Evolutionary conservation across 1,284 basidiomycete genomes (phyloP).

Genomic region (Tilletia setariae): DNA sequence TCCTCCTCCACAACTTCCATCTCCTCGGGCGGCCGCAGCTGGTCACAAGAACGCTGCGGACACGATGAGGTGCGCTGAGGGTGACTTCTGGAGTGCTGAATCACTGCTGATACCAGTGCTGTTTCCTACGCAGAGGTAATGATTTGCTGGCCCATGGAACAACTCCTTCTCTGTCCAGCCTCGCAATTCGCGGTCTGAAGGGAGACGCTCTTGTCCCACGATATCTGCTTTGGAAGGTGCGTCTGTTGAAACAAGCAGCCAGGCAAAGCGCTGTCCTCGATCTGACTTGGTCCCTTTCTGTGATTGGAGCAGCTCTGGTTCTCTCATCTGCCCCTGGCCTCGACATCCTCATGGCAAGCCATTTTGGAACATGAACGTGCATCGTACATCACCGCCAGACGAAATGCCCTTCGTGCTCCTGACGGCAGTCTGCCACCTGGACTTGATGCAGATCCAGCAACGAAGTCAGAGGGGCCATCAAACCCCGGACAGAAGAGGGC

Average conservation of each 20-base stretch:
- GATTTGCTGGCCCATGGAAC: too few species aligned
- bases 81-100: too few species aligned
- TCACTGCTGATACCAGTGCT: too few species aligned
- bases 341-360: slow-evolving; percentile 7
- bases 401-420: slow-evolving; percentile 16
- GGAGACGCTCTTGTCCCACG: not conserved
- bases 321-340: slow-evolving; percentile 14
- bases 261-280: not conserved
- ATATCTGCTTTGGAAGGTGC: slow-evolving; percentile 8
- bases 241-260: not conserved
- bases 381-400: not conserved
- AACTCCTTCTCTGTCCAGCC: not conserved
- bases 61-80: too few species aligned
- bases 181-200: slow-evolving; percentile 7
- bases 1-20: too few species aligned
- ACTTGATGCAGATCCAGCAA: slow-evolving; percentile 12
- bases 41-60: too few species aligned
- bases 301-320: not conserved
- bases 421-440: slow-evolving; percentile 19
- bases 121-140: too few species aligned
- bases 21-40: too few species aligned
- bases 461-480: too few species aligned
- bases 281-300: not conserved
- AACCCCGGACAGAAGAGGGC: too few species aligned
- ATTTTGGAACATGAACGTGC: slow-evolving; percentile 2